phyloP scores from a whole-genome alignment of 1,284 basidiomycete genomes.

The Fistulina hepatica region DNA sequence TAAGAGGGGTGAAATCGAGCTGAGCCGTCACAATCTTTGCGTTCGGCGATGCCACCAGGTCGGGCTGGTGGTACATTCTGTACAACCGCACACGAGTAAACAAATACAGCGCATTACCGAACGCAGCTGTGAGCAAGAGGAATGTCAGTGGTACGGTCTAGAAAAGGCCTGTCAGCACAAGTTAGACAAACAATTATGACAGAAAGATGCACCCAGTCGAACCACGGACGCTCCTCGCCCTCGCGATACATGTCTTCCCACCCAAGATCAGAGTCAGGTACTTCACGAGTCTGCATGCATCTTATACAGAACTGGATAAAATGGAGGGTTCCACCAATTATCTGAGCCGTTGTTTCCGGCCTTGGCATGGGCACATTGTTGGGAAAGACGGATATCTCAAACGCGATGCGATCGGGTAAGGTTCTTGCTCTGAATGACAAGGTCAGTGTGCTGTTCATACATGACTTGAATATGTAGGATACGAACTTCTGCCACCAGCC shows the following conservation, averaged over 20 bases:
- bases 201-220: constrained; percentile 56
- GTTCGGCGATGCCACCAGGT: constrained; percentile 59
- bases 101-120: constrained; percentile 50
- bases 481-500: no score
- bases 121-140: constrained; percentile 38
- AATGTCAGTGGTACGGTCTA: constrained; percentile 53
- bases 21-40: constrained; percentile 50
- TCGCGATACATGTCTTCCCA: constrained; percentile 72
- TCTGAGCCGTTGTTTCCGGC: constrained; percentile 49
- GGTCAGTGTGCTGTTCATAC: constrained; percentile 10
- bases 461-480: constrained; percentile 53
- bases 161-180: background rate
- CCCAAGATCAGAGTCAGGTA: constrained; percentile 53
- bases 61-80: constrained; percentile 46
- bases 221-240: constrained; percentile 53
- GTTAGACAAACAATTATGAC: background rate
- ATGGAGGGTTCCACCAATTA: constrained; percentile 56
- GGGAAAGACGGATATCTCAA: constrained; percentile 64
- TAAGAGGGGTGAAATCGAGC: constrained; percentile 34
- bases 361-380: constrained; percentile 62
- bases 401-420: constrained; percentile 59
- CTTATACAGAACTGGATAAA: constrained; percentile 55
- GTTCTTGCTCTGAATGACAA: constrained; percentile 34
- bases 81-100: constrained; percentile 59
- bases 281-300: constrained; percentile 41